phyloP scores from a whole-genome alignment of 1,284 basidiomycete genomes.

The Mycena citricolor region DNA sequence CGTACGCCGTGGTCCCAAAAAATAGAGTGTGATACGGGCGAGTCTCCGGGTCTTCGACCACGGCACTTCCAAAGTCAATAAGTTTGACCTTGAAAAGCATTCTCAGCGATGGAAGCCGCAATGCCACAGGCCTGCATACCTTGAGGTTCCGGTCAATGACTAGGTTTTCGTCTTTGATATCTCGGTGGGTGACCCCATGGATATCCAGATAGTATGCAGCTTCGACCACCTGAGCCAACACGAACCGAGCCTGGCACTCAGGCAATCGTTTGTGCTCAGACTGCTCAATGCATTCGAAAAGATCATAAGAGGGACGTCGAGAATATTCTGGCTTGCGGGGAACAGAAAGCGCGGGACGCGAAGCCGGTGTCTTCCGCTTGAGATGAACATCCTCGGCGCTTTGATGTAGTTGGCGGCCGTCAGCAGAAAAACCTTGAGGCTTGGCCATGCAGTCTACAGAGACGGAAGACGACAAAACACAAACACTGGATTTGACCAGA shows the following conservation, averaged over 20 bases:
- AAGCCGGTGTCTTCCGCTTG: constrained; percentile 11
- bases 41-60: constrained; percentile 69
- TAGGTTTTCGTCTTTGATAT: constrained; percentile 94
- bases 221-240: constrained; percentile 87
- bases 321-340: constrained; percentile 55
- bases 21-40: constrained; percentile 74
- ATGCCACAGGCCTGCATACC: constrained; percentile 36
- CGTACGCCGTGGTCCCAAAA: constrained; percentile 81
- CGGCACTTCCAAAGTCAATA: constrained; percentile 91
- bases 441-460: constrained; percentile 49
- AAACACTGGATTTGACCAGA: constrained; percentile 34
- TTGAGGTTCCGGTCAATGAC: constrained; percentile 77
- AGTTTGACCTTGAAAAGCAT: constrained; percentile 70
- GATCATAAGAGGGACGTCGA: constrained; percentile 81
- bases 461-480: constrained; percentile 55
- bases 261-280: constrained; percentile 73
- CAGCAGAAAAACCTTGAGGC: constrained; percentile 33
- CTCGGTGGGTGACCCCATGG: constrained; percentile 83
- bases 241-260: constrained; percentile 78
- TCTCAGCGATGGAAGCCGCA: constrained; percentile 3
- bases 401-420: constrained; percentile 25
- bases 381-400: constrained; percentile 20
- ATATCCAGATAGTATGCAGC: constrained; percentile 78
- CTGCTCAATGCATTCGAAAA: constrained; percentile 93
- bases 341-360: constrained; percentile 18